Base-by-base conservation (phyloP, 495 filamentous ascomycete genomes). In the Penicillium tannophilum region DNA sequence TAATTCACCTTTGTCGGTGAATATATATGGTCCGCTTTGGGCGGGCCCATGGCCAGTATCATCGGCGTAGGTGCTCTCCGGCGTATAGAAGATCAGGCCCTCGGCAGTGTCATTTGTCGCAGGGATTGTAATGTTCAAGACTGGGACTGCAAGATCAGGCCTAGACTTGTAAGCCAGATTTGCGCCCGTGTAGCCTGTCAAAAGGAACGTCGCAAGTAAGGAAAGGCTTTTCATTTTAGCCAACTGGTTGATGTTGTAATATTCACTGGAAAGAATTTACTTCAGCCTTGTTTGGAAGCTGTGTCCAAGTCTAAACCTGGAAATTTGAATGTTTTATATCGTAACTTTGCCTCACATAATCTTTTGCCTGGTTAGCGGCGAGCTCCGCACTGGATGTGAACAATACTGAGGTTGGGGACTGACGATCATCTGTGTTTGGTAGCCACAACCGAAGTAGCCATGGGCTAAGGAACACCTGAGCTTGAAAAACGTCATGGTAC, bases 51-150 rank as follows among this genome's bases (percentile, higher is more conserved):
- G 76, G 36, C 52, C 58, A 67, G 73, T 72, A 3, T 68, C 67
- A 54, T 79, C 76, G 16, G 70, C 71, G 45, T 64, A 76, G 8
- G 72, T 75, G 14, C 76, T 72, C 42, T 77, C 81, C 2, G 79
- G 79, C n/a, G 80, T 73, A 12, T 80, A 62, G 51, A 82, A 81
- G 35, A 82, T 70, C 53, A 78, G 79, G 8, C 78, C 78, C 43
- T 67, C 62, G 45, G 73, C 72, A 26, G 74, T 71, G 24, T 74
- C 69, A 41, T 66, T 59, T 33, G 76, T 70, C 2, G 76, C 74
- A 20, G 73, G 70, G 30, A 79, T 78, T n/a, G 76, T 80, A 58
- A 82, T 80, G 42, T 82, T 81, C 36, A 82, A 62, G 3, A 64
- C 68, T n/a, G 79, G 79, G 10, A 75, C 73, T 24, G 78, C 73